Evolutionary conservation across 257 asterid genomes (phyloP), one percentile per base, ranked within the genome.

Genomic region (Salvia splendens): DNA sequence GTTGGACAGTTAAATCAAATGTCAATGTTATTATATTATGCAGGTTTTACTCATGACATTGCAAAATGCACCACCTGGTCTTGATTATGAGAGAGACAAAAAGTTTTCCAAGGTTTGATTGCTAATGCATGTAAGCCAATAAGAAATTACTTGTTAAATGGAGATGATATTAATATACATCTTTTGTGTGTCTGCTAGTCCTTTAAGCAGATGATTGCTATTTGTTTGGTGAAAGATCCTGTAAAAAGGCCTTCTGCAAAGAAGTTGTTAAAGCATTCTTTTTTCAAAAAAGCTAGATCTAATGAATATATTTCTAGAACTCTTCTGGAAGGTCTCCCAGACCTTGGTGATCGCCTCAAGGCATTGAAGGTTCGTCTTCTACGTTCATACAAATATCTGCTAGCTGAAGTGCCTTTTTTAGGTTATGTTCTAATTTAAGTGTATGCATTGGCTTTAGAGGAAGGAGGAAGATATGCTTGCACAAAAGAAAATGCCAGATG

Each of bases 51-150:
- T 94, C 61, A 94, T 94, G 96, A 94, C 99, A 24, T 82, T 94
- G 85, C 98, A 91, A 91, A 87, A 94, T 84, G 98, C 98, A 65
- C 99, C 99, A 60, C 99, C 99, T 68, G 86, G 99, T 65, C 98
- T 94, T 76, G 98, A 94, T 81, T 89, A 91, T 49, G 99, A 91
- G 85, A 85, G 96, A 58, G 99, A 94, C 79, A 88, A 80, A 68
- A 94, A 89, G 59, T 94, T 94, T 74, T 85, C 99, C 0, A 94
- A 87, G 98, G 99, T 94, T 79, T 73, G 70, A 12, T 64, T 69
- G 43, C 40, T 17, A 10, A 64, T 64, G 47, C 36, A 42, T 54
- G 30, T 17, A 61, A 48, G 53, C 16, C 12, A 47, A 48, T 42
- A 24, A 61, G 55, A 14, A 68, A 15, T 33, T 54, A 41, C 9